Percentiles rank a stretch among this genome's conserved stretches.
These are phyloP conservation scores for Copromyces sp. DNA, from an alignment of 495 filamentous ascomycete genomes.

Conservation along the genomic window DNA sequence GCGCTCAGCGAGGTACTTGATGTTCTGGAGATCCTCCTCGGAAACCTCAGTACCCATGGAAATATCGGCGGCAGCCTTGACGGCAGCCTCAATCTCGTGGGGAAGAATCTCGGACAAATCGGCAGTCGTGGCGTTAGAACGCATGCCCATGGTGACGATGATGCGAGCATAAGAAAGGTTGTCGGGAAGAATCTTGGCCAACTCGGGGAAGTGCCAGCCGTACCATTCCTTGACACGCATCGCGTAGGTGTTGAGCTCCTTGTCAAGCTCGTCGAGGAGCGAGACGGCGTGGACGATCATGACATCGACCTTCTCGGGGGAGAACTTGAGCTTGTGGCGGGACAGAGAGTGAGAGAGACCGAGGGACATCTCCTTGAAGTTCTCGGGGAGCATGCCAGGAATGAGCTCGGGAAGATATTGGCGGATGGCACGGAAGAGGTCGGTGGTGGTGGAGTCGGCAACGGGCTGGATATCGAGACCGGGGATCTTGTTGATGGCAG, in stretches of 20 bases:
- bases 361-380: slow-evolving; percentile 84
- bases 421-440: slow-evolving; percentile 89
- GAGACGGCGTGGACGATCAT: slow-evolving; percentile 98
- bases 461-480: slow-evolving; percentile 73
- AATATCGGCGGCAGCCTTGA: slow-evolving; percentile 90
- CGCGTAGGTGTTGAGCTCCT: slow-evolving; percentile 96
- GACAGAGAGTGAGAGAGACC: slow-evolving; percentile 95
- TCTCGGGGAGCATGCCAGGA: slow-evolving; percentile 73
- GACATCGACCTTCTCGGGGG: slow-evolving; percentile 95
- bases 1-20: slow-evolving; percentile 80
- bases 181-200: slow-evolving; percentile 94
- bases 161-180: slow-evolving; percentile 89
- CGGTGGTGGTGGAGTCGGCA: slow-evolving; percentile 75
- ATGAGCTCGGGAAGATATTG: slow-evolving; percentile 84
- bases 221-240: slow-evolving; percentile 99
- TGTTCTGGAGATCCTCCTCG: slow-evolving; percentile 79
- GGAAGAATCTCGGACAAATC: slow-evolving; percentile 90
- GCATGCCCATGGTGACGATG: slow-evolving; percentile 80
- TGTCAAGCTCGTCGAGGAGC: slow-evolving; percentile 91
- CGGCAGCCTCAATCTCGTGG: slow-evolving; percentile 85
- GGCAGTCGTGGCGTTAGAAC: slow-evolving; percentile 57
- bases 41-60: slow-evolving; percentile 98
- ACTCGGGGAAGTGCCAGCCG: slow-evolving; percentile 98
- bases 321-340: slow-evolving; percentile 98
- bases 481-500: slow-evolving; percentile 86